phyloP scores from a whole-genome alignment of 2,329 filamentous ascomycete species.

The Thermothelomyces thermophilus region DNA sequence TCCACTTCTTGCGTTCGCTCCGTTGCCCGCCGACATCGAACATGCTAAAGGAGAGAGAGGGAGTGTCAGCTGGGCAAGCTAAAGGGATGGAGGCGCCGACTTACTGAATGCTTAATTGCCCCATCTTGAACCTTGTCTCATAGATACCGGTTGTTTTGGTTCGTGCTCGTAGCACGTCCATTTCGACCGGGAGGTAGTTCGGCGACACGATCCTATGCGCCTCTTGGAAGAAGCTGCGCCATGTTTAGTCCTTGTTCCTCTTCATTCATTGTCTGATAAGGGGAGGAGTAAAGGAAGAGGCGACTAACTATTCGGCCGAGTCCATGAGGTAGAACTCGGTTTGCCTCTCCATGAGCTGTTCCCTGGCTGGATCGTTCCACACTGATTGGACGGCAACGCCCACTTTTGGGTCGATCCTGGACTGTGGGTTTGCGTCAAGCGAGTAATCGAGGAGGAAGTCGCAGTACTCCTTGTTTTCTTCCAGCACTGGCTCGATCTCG shows the following conservation, averaged over 20 bases:
- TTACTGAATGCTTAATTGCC: conserved; percentile 96
- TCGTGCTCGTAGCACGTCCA: conserved; percentile 88
- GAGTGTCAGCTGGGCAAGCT: neutral
- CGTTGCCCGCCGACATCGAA: conserved; percentile 97
- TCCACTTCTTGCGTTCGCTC: conserved; percentile 99
- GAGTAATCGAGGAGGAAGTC: conserved; percentile 81
- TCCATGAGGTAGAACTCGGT: conserved; percentile 99
- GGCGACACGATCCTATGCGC: conserved; percentile 74
- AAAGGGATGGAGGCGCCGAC: conserved; percentile 30
- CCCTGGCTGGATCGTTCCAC: conserved; percentile 83
- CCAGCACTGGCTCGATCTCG: conserved; percentile 68
- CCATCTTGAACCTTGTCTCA: conserved; percentile 98
- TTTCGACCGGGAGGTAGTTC: conserved; percentile 87
- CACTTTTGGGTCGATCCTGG: conserved; percentile 71
- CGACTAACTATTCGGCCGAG: conserved; percentile 87
- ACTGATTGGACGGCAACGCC: conserved; percentile 77
- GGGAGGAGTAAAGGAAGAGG: neutral
- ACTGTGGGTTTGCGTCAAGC: conserved; percentile 83
- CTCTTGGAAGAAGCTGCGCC: conserved; percentile 88
- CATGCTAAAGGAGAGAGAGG: conserved; percentile 59
- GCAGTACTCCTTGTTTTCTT: conserved; percentile 66
- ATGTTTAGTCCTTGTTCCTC: conserved; percentile 21
- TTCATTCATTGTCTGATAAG: neutral
- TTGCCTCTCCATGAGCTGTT: conserved; percentile 81
- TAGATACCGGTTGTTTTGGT: conserved; percentile 99